Conservation (phyloP, 2,329 filamentous ascomycete species). For the Penicillium fuscoglaucum region DNA sequence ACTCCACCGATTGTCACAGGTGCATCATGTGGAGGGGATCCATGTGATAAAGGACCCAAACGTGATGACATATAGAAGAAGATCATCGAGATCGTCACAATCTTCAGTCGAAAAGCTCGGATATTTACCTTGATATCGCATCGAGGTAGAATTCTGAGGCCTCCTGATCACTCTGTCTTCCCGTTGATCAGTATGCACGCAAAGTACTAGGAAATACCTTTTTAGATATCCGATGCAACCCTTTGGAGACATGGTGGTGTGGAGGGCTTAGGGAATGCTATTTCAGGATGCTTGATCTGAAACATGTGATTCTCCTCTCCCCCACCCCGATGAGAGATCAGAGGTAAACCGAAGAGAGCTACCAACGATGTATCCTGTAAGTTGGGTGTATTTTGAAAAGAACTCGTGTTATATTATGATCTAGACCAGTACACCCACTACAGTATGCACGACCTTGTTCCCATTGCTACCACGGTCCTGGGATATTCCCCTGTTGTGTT, state of each 20-base stretch:
- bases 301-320: conserved; percentile 13
- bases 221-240: conserved; percentile 8
- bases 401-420: background rate
- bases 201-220: background rate
- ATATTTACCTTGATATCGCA: background rate
- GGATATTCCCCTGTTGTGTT: background rate
- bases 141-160: background rate
- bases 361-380: background rate
- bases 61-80: conserved; percentile 7
- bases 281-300: conserved; percentile 1
- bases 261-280: conserved; percentile 2
- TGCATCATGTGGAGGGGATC: conserved; percentile 16
- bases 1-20: conserved; percentile 5
- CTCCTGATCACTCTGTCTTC: conserved; percentile 5
- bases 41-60: conserved; percentile 14
- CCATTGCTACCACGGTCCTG: background rate
- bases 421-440: background rate
- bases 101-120: conserved; percentile 5
- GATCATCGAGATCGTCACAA: conserved; percentile 11
- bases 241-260: conserved; percentile 1
- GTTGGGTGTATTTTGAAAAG: background rate
- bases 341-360: background rate
- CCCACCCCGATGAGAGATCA: background rate
- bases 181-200: background rate
- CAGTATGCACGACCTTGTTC: background rate